These are phyloP conservation scores for Cryoendolithus antarcticus DNA, from an alignment of 2,329 filamentous ascomycete species.

Conservation along the genomic window DNA sequence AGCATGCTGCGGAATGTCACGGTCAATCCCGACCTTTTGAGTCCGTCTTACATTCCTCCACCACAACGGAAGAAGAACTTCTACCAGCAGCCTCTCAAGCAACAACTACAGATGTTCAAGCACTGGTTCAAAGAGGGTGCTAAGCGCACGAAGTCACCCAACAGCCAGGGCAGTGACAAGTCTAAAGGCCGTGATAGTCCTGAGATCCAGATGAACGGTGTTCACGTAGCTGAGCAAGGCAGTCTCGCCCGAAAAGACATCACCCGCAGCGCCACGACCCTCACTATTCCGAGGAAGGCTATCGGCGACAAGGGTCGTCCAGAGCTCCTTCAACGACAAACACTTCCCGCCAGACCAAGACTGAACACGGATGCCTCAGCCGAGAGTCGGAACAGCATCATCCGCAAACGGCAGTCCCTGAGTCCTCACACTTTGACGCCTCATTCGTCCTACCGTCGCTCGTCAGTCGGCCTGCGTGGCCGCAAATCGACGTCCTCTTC, in stretches of 20 bases:
- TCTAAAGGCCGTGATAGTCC: constrained; percentile 6
- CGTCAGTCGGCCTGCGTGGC: constrained; percentile 71
- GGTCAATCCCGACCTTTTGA: constrained; percentile 49
- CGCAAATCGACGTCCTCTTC: constrained; percentile 94
- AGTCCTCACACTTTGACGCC: constrained; percentile 73
- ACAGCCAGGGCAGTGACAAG: constrained; percentile 11
- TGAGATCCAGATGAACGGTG: constrained; percentile 7
- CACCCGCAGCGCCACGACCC: constrained; percentile 24
- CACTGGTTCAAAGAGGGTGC: constrained; percentile 58
- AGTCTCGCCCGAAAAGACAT: constrained; percentile 16
- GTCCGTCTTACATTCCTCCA: constrained; percentile 35
- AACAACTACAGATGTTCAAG: constrained; percentile 55
- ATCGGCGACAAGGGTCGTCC: constrained; percentile 23
- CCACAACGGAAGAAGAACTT: constrained; percentile 37
- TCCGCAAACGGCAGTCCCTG: constrained; percentile 43
- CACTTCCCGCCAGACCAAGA: constrained; percentile 28
- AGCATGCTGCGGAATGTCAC: constrained; percentile 82
- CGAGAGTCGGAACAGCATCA: constrained; percentile 17
- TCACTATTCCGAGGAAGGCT: constrained; percentile 21
- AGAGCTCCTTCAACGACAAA: constrained; percentile 26
- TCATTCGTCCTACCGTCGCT: constrained; percentile 69
- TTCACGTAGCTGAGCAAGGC: constrained; percentile 5
- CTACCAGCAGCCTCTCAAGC: constrained; percentile 51
- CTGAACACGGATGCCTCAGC: constrained; percentile 30
- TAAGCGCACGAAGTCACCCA: constrained; percentile 49